Percentiles rank a stretch among this genome's conserved stretches.
Conservation (phyloP, 2,329 filamentous ascomycete species). For the Curvularia hawaiiensis region DNA sequence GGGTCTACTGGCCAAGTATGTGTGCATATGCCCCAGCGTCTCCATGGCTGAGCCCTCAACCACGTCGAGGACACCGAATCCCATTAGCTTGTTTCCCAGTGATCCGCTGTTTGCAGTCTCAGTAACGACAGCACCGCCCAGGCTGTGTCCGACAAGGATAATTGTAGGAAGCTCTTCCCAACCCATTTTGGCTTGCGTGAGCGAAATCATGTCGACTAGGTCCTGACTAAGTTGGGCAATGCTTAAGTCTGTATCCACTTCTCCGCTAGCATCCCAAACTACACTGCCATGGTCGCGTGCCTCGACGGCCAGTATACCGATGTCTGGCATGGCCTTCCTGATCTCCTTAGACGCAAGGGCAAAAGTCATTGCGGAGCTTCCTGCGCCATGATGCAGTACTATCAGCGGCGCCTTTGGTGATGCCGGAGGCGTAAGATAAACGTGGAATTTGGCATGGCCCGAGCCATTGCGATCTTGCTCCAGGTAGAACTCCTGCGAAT, state of each 20-base stretch:
- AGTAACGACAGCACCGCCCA: conserved; percentile 90
- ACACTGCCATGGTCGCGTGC: conserved; percentile 83
- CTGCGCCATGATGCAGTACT: conserved; percentile 92
- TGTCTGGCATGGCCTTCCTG: conserved; percentile 73
- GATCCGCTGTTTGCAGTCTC: conserved; percentile 73
- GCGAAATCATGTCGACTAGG: conserved; percentile 69
- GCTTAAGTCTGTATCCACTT: conserved; percentile 66
- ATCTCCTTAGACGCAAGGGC: conserved; percentile 80
- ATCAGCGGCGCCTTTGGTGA: conserved; percentile 76
- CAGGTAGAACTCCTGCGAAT: conserved; percentile 84
- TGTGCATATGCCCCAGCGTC: conserved; percentile 91
- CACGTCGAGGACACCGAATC: conserved; percentile 90
- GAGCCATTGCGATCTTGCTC: conserved; percentile 48
- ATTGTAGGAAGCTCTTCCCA: conserved; percentile 78
- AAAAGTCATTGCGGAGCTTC: conserved; percentile 91
- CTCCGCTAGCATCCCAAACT: conserved; percentile 47
- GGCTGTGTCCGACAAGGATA: conserved; percentile 86
- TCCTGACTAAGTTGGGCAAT: conserved; percentile 76
- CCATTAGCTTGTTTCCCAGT: conserved; percentile 73
- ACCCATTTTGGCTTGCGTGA: conserved; percentile 69
- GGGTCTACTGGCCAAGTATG: conserved; percentile 83
- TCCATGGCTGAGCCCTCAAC: conserved; percentile 96
- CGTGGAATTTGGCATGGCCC: conserved; percentile 71
- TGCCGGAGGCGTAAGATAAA: conserved; percentile 80
- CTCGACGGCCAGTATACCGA: conserved; percentile 84